These are phyloP conservation scores for Penicillium tannophilum DNA, from an alignment of 495 filamentous ascomycete species.

Conservation along the genomic window DNA sequence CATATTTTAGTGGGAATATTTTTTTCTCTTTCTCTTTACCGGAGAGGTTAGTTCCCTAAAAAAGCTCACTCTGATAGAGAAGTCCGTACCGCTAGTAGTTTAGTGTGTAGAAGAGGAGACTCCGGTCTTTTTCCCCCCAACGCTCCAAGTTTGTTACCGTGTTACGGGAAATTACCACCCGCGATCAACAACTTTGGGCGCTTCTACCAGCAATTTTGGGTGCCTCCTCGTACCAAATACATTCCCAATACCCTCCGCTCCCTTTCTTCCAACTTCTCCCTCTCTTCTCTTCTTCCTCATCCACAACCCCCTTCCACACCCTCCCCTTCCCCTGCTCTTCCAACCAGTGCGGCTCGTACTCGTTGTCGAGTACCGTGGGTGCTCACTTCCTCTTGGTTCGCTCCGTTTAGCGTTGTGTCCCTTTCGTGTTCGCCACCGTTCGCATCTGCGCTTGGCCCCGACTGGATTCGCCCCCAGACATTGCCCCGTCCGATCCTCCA, in stretches of 20 bases:
- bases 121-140: neutral
- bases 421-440: constrained; percentile 17
- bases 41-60: neutral
- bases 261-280: constrained; percentile 25
- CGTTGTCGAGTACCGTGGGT: constrained; percentile 28
- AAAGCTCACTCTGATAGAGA: neutral
- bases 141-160: neutral
- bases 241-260: constrained; percentile 29
- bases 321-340: constrained; percentile 17
- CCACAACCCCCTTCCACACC: constrained; percentile 10
- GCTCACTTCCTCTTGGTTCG: constrained; percentile 9
- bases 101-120: neutral
- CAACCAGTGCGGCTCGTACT: constrained; percentile 25
- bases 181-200: constrained; percentile 14
- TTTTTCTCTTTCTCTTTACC: neutral
- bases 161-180: constrained; percentile 9
- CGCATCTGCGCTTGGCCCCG: constrained; percentile 14
- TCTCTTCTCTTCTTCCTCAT: constrained; percentile 25
- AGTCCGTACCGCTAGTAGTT: constrained; percentile 5
- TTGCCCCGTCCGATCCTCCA: constrained; percentile 9
- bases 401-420: constrained; percentile 15
- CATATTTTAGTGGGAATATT: neutral
- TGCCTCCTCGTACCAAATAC: constrained; percentile 26
- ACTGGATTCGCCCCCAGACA: constrained; percentile 11
- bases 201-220: neutral